A percentile compares a stretch with the other conserved stretches of the same genome.
phyloP scores from a whole-genome alignment of 1,284 basidiomycete genomes.

The Bondarzewia mesenterica region DNA sequence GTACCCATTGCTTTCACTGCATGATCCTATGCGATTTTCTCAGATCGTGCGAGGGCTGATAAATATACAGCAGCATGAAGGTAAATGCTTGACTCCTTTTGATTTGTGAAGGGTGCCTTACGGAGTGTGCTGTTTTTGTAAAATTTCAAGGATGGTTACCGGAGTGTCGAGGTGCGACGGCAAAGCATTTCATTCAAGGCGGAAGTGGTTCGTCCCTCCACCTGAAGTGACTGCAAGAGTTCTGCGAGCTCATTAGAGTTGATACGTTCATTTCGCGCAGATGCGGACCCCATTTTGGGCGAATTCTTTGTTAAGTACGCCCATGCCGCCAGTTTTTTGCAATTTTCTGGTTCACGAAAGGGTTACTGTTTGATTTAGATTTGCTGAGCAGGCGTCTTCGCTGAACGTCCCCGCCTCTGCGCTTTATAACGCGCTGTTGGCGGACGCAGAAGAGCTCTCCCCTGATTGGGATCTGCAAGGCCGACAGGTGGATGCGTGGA shows the following conservation, averaged over 20 bases:
- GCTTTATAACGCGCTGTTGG: constrained; percentile 31
- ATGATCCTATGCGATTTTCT: constrained; percentile 49
- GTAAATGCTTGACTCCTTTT: constrained; percentile 19
- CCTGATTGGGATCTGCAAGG: constrained; percentile 58
- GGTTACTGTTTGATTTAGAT: constrained; percentile 29
- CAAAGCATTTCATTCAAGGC: constrained; percentile 47
- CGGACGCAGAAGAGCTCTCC: constrained; percentile 51
- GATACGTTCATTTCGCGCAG: constrained; percentile 23
- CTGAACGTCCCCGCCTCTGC: constrained; percentile 40
- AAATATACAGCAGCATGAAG: constrained; percentile 60
- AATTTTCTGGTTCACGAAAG: neutral
- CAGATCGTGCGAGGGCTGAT: constrained; percentile 54
- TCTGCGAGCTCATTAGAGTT: no score
- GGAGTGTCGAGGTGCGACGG: constrained; percentile 48
- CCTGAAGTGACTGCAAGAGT: no score
- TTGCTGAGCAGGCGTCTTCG: constrained; percentile 34
- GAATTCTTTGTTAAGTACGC: constrained; percentile 63
- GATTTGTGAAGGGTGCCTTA: no score
- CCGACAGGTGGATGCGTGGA: constrained; percentile 52
- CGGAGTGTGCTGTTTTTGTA: neutral
- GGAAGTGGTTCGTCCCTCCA: constrained; percentile 50
- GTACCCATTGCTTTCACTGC: constrained; percentile 52
- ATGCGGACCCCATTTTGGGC: constrained; percentile 54
- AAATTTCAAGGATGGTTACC: constrained; percentile 54
- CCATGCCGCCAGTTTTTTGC: neutral